Evolutionary conservation across 495 filamentous ascomycete species (phyloP), one percentile per base, ranked within the genome.

Genomic region (Saxispiralis lemnorum): DNA sequence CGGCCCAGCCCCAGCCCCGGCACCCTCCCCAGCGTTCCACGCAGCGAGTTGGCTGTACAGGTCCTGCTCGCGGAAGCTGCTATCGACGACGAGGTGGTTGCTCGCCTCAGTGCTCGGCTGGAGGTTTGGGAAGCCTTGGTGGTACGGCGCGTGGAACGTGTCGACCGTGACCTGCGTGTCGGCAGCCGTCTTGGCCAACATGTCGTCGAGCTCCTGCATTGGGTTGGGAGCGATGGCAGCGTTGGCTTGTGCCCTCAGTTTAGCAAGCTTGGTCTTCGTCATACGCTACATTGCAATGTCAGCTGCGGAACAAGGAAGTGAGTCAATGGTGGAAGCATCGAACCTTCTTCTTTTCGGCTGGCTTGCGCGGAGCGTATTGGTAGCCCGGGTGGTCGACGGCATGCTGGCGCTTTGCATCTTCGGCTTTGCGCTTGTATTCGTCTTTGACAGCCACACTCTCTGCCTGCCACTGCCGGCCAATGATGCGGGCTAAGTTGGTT

Each of bases 321-420:
- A n/a, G n/a, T n/a, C n/a, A n/a, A n/a, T n/a, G n/a, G n/a, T n/a
- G n/a, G n/a, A n/a, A n/a, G n/a, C n/a, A n/a, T n/a, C n/a, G n/a
- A n/a, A n/a, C n/a, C n/a, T n/a, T n/a, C 58, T 49, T 67, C 67
- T 34, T 61, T 43, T 69, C 60, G 15, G 58, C 61, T 9, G 67
- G 61, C 46, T 65, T 67, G 32, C 70, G 63, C 24, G 70, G 70
- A 21, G 58, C 53, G 44, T 66, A 70, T 24, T 67, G 61, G 43
- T 70, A 74, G 14, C 62, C 59, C 7, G 68, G 70, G 44, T 70
- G 55, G 7, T 60, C 52, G n/a, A 52, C 38, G 14, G 54, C 45
- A 43, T 72, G 68, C 43, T 61, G 54, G 9, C 37, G 39, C 46
- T 71, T n/a, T n/a, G n/a, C 44, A 6, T 61, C 45, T 15, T 64